A percentile compares a stretch with the other conserved stretches of the same genome.
phyloP scores from a whole-genome alignment of 148 eudicot genomes.

The Rhododendron mucronatum region DNA sequence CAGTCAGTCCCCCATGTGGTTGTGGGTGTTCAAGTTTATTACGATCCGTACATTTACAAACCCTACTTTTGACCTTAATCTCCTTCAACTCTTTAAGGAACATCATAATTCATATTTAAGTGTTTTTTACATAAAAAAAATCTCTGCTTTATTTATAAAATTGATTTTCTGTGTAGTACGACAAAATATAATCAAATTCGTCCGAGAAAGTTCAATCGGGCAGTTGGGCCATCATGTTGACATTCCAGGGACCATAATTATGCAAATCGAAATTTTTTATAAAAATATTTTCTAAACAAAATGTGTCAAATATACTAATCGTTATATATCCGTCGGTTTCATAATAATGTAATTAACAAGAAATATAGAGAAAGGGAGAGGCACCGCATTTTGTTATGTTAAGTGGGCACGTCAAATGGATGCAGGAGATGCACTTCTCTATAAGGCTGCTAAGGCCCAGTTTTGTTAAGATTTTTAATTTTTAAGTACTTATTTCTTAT shows the following conservation, averaged over 20 bases:
- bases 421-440: not conserved
- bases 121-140: not conserved
- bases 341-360: not conserved
- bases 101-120: not conserved
- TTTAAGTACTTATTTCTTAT: too few species aligned
- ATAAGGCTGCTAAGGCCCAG: too few species aligned
- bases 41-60: not conserved
- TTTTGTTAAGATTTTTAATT: too few species aligned
- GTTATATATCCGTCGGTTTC: not conserved
- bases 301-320: not conserved
- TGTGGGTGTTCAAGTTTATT: not conserved
- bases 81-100: not conserved
- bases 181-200: not conserved
- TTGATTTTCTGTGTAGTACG: not conserved
- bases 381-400: not conserved
- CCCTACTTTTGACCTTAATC: not conserved
- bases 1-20: slow-evolving; percentile 6
- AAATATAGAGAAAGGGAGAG: not conserved
- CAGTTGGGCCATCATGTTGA: not conserved
- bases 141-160: not conserved
- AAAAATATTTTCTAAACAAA: not conserved
- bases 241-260: not conserved
- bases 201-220: not conserved
- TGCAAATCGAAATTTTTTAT: not conserved
- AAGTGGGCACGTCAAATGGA: not conserved